phyloP scores from a whole-genome alignment of 345 rosid species.

The Hibiscus syriacus region DNA sequence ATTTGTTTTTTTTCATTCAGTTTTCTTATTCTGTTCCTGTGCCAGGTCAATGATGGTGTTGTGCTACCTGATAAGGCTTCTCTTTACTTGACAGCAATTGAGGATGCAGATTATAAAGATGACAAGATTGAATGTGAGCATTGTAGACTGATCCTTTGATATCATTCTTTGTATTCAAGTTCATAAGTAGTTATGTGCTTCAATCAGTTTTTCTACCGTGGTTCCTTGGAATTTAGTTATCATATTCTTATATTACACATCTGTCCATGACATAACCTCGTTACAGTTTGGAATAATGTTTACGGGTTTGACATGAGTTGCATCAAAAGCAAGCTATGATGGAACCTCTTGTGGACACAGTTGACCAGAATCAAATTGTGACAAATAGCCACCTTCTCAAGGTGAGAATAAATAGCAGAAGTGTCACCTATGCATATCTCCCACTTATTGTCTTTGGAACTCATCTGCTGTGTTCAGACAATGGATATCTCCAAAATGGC shows the following conservation, averaged over 20 bases:
- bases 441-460: not conserved
- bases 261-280: not conserved
- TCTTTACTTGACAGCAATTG: constrained; percentile 81
- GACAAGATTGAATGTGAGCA: constrained; percentile 90
- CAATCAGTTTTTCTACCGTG: not conserved
- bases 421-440: not conserved
- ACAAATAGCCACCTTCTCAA: constrained; percentile 74
- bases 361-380: constrained; percentile 88
- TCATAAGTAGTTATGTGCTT: not conserved
- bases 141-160: not conserved
- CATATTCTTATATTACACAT: constrained; percentile 6
- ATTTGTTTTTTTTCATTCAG: not conserved
- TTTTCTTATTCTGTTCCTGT: constrained; percentile 6
- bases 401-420: constrained; percentile 32
- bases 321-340: constrained; percentile 89
- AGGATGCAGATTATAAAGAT: constrained; percentile 94
- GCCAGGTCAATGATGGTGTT: constrained; percentile 69
- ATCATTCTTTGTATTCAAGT: not conserved
- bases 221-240: not conserved
- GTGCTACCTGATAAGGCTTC: constrained; percentile 94
- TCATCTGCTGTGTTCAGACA: constrained; percentile 36
- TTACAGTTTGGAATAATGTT: constrained; percentile 81
- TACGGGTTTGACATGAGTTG: constrained; percentile 97
- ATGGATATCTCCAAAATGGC: constrained; percentile 97
- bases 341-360: constrained; percentile 98